Base-by-base conservation (phyloP, 805 yeast species). In the Yarrowia keelungensis region DNA sequence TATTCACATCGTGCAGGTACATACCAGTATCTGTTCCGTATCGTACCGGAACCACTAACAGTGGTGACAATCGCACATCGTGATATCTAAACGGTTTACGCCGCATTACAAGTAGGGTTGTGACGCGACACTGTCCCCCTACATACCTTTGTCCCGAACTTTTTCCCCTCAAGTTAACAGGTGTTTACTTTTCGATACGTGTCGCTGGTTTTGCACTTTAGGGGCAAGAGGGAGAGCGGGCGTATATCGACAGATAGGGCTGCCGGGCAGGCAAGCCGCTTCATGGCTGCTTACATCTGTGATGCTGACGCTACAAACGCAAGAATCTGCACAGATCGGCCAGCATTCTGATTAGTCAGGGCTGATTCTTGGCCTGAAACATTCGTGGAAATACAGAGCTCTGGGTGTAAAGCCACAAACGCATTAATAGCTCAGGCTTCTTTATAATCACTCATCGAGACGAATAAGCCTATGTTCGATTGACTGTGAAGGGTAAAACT, bases 371-470 rank as follows among this genome's bases (percentile, higher is more conserved):
- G 36, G 10, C 11, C 53, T 49, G 54, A 49, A 39, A 49, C 54
- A 32, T 35, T 11, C 50, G 16, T 46, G 50, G 50, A 46, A 5
- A 22, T n/a, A 16, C 16, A 42, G 19, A 16, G 49, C 36, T 9
- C 4, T 38, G 54, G 5, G 42, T 16, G 41, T 50, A 50, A 35
- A 14, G 26, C 10, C 12, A 14, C 26, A 3, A 26, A 16, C 36
- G 26, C 12, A 16, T 51, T 36, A 19, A 38, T 38, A 3, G 43
- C 43, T 19, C 58, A 51, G 10, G 5, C 11, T 8, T 8, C n/a
- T 11, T 8, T 19, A 53, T 53, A 50, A 35, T 38, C 45, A 51
- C 59, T 53, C 59, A 19, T 39, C 45, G 59, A 53, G 59, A 38
- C 38, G 19, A 4, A 19, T 53, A 53, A 53, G 59, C 35, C 59